Conservation (phyloP, 129 eudicot species). For the Heracleum sosnowskyi region DNA sequence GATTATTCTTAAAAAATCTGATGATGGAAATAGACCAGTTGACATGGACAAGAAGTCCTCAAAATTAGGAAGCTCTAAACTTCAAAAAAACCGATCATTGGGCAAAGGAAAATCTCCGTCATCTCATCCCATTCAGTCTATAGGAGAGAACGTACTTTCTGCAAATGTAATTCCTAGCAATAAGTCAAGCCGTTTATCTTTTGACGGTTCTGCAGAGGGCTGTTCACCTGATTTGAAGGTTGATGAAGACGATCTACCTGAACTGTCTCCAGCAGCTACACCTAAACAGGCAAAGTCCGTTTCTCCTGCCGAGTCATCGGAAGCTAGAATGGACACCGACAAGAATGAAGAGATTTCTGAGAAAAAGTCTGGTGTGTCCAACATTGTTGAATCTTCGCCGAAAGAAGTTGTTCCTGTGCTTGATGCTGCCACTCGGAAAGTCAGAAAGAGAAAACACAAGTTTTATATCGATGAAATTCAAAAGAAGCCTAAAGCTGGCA, state of each 20-base stretch:
- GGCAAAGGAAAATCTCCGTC: constrained; percentile 32
- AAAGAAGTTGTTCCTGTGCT: constrained; percentile 27
- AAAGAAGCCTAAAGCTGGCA: constrained; percentile 43
- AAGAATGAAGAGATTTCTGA: constrained; percentile 29
- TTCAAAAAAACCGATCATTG: constrained; percentile 43
- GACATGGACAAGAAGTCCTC: constrained; percentile 29
- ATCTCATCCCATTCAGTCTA: constrained; percentile 6
- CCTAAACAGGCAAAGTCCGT: constrained; percentile 19
- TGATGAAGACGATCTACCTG: constrained; percentile 21
- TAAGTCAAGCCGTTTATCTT: constrained; percentile 17
- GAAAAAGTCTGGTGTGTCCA: constrained; percentile 20
- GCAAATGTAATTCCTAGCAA: constrained; percentile 9
- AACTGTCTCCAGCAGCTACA: constrained; percentile 12
- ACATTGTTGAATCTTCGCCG: constrained; percentile 20
- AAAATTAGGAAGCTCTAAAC: constrained; percentile 27
- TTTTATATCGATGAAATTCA: constrained; percentile 17
- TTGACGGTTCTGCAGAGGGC: constrained; percentile 34
- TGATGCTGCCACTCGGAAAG: constrained; percentile 26
- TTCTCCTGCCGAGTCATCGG: constrained; percentile 19
- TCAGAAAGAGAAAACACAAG: constrained; percentile 45
- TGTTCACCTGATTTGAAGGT: constrained; percentile 24
- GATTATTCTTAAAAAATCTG: constrained; percentile 28
- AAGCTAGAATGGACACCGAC: constrained; percentile 20
- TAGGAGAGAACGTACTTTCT: constrained; percentile 16
- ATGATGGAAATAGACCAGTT: constrained; percentile 29